Conservation (phyloP, 2,329 filamentous ascomycete species). For the Fusarium phyllophilum region DNA sequence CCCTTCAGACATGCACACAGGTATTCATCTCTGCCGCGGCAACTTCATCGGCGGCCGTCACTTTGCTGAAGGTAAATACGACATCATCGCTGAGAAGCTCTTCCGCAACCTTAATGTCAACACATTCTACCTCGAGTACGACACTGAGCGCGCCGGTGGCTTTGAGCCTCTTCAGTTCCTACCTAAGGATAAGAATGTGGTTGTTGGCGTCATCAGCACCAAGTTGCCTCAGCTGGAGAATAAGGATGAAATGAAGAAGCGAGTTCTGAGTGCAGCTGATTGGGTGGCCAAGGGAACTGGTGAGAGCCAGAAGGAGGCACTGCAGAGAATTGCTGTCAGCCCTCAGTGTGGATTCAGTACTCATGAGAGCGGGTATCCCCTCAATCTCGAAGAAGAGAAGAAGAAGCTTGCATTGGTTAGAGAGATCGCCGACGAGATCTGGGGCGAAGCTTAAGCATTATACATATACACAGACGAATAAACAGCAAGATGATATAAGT, state of each 20-base stretch:
- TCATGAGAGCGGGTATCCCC: slow-evolving; percentile 76
- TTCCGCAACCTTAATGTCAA: slow-evolving; percentile 71
- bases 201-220: slow-evolving; percentile 71
- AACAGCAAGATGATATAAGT: background rate
- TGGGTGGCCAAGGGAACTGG: slow-evolving; percentile 75
- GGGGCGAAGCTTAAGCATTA: slow-evolving; percentile 55
- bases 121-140: slow-evolving; percentile 77
- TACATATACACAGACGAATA: background rate
- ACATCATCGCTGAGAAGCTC: slow-evolving; percentile 73
- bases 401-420: slow-evolving; percentile 77
- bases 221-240: slow-evolving; percentile 72
- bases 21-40: slow-evolving; percentile 78
- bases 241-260: slow-evolving; percentile 69
- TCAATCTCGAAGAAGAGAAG: slow-evolving; percentile 76
- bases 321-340: slow-evolving; percentile 74
- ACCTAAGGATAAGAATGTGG: slow-evolving; percentile 70
- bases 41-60: slow-evolving; percentile 75
- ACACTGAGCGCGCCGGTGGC: slow-evolving; percentile 71
- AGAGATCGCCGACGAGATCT: slow-evolving; percentile 77
- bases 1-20: slow-evolving; percentile 77
- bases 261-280: slow-evolving; percentile 70
- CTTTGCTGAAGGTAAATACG: slow-evolving; percentile 74
- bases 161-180: slow-evolving; percentile 72
- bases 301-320: slow-evolving; percentile 71
- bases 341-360: slow-evolving; percentile 81